Evolutionary conservation across 805 yeast genomes (phyloP).

Genomic region (Candida chauliodis): DNA sequence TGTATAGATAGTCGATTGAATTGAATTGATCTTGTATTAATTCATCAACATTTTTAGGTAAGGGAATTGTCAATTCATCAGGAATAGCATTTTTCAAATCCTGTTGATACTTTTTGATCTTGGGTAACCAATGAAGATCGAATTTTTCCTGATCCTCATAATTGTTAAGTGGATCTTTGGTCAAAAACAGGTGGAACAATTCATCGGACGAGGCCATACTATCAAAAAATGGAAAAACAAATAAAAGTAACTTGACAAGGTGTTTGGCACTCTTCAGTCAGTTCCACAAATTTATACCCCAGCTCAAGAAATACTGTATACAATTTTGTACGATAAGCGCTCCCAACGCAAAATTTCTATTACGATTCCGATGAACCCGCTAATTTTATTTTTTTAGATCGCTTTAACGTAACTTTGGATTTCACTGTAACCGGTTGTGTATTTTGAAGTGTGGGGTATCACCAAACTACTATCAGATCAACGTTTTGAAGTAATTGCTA

Average conservation of each 20-base stretch:
- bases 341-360: too few relatives aligned
- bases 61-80: slow-evolving; percentile 26
- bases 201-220: neutral
- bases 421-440: too few relatives aligned
- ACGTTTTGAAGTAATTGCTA: too few relatives aligned
- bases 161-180: slow-evolving; percentile 25
- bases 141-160: slow-evolving; percentile 43
- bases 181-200: slow-evolving; percentile 21
- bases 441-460: neutral
- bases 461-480: too few relatives aligned
- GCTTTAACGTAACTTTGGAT: too few relatives aligned
- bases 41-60: slow-evolving; percentile 31
- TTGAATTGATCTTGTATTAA: slow-evolving; percentile 33
- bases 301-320: too few relatives aligned
- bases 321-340: too few relatives aligned
- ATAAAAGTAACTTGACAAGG: too few relatives aligned
- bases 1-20: slow-evolving; percentile 32
- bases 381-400: too few relatives aligned
- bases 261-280: too few relatives aligned
- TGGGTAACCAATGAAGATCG: slow-evolving; percentile 42
- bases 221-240: neutral
- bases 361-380: too few relatives aligned
- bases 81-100: slow-evolving; percentile 27
- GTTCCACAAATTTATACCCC: too few relatives aligned
- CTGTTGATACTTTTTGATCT: slow-evolving; percentile 36